phyloP scores from a whole-genome alignment of 768 basidiomycete genomes.

The Kondoa subrosea region DNA sequence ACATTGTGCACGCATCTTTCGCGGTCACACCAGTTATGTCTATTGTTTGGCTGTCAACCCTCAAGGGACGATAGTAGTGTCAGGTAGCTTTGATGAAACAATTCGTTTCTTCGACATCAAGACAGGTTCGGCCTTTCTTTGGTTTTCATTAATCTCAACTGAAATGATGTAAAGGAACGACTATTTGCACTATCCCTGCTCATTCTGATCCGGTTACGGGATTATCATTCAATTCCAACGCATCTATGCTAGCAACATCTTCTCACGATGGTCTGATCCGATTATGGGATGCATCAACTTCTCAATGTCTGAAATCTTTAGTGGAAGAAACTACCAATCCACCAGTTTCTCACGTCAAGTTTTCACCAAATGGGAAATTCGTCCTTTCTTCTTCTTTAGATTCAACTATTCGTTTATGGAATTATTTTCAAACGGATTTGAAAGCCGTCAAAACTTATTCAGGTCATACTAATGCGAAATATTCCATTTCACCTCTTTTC shows the following conservation, averaged over 20 bases:
- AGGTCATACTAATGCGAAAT: constrained; percentile 72
- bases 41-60: constrained; percentile 88
- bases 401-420: constrained; percentile 85
- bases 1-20: constrained; percentile 40
- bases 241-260: constrained; percentile 81
- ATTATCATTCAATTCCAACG: constrained; percentile 84
- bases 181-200: constrained; percentile 75
- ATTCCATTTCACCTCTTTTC: constrained; percentile 33
- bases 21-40: constrained; percentile 82
- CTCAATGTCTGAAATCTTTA: constrained; percentile 91
- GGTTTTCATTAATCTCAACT: neutral
- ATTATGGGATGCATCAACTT: constrained; percentile 92
- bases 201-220: constrained; percentile 95
- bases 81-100: constrained; percentile 88
- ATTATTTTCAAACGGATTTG: constrained; percentile 54
- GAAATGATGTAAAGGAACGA: constrained; percentile 44
- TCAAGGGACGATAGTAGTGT: constrained; percentile 72
- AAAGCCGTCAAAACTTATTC: constrained; percentile 83
- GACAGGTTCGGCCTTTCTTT: constrained; percentile 42
- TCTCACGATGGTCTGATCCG: constrained; percentile 96
- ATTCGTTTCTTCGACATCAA: constrained; percentile 94
- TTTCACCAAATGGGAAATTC: constrained; percentile 82
- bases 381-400: constrained; percentile 84
- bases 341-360: constrained; percentile 62
- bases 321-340: constrained; percentile 49